Percentiles rank a stretch among this genome's conserved stretches.
Evolutionary conservation across 352 stramenopile species (phyloP).

Genomic region (Nothophytophthora sp.): DNA sequence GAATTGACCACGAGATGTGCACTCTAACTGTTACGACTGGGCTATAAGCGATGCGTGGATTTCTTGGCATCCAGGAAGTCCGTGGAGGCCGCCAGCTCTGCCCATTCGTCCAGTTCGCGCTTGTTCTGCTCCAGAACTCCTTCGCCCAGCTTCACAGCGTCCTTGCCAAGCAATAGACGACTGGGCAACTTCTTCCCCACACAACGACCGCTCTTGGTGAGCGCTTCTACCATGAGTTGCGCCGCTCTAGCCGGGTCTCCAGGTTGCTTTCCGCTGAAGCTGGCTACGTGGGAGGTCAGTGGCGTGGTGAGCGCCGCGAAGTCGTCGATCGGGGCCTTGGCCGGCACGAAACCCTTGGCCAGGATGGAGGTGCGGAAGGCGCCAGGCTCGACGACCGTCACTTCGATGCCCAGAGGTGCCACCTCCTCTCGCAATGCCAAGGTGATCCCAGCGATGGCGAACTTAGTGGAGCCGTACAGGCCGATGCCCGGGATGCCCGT

Average conservation of each 20-base stretch:
- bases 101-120: slow-evolving; percentile 25
- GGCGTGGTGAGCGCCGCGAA: slow-evolving; percentile 23
- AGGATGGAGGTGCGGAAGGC: slow-evolving; percentile 39
- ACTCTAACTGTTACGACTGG: no score
- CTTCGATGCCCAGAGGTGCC: slow-evolving; percentile 34
- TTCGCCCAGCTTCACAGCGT: slow-evolving; percentile 23
- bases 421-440: slow-evolving; percentile 36
- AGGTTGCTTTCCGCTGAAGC: slow-evolving; percentile 34
- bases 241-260: slow-evolving; percentile 31
- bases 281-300: slow-evolving; percentile 24
- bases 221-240: slow-evolving; percentile 30
- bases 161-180: slow-evolving; percentile 27
- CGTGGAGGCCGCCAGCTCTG: slow-evolving; percentile 21
- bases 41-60: slow-evolving; percentile 14
- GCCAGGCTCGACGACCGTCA: slow-evolving; percentile 40
- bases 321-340: slow-evolving; percentile 24
- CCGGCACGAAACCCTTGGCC: slow-evolving; percentile 20
- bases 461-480: slow-evolving; percentile 46
- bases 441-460: slow-evolving; percentile 35
- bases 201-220: slow-evolving; percentile 41
- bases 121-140: slow-evolving; percentile 19
- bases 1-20: no score
- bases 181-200: slow-evolving; percentile 21
- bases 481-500: slow-evolving; percentile 24
- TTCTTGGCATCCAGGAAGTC: slow-evolving; percentile 19